Evolutionary conservation across 2,329 filamentous ascomycete species (phyloP).

Genomic region (Nannizziopsis arthrosporioides): DNA sequence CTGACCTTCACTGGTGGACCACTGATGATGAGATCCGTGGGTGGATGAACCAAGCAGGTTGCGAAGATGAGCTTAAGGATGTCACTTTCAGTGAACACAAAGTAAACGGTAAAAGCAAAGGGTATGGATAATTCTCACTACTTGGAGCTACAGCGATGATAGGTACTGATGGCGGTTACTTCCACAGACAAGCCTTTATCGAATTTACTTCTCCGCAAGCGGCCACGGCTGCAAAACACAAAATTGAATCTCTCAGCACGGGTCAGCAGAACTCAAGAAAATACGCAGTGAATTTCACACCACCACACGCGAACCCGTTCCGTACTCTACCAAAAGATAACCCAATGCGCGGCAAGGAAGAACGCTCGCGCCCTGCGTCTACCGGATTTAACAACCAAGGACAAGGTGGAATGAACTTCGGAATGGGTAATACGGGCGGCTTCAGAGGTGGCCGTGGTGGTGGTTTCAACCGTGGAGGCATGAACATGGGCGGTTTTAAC

Average conservation of each 20-base stretch:
- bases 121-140: conserved; percentile 45
- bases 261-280: conserved; percentile 50
- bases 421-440: conserved; percentile 39
- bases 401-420: conserved; percentile 30
- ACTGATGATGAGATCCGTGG: conserved; percentile 89
- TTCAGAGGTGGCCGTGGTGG: conserved; percentile 43
- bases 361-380: conserved; percentile 43
- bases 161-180: neutral
- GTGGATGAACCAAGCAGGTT: conserved; percentile 67
- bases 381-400: conserved; percentile 35
- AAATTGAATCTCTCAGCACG: conserved; percentile 56
- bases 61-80: conserved; percentile 76
- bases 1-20: conserved; percentile 92
- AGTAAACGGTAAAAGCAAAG: conserved; percentile 97
- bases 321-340: conserved; percentile 82
- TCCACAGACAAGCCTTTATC: conserved; percentile 59
- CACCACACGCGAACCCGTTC: conserved; percentile 72
- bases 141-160: neutral
- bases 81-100: conserved; percentile 98
- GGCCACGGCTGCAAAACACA: conserved; percentile 71
- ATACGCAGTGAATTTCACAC: conserved; percentile 61
- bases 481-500: conserved; percentile 42
- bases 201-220: conserved; percentile 76
- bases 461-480: conserved; percentile 39
- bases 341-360: conserved; percentile 56